A percentile compares a stretch with the other conserved stretches of the same genome.
Conservation (phyloP, 192 early-diverging fungal species). For the Gonapodya prolifera region DNA sequence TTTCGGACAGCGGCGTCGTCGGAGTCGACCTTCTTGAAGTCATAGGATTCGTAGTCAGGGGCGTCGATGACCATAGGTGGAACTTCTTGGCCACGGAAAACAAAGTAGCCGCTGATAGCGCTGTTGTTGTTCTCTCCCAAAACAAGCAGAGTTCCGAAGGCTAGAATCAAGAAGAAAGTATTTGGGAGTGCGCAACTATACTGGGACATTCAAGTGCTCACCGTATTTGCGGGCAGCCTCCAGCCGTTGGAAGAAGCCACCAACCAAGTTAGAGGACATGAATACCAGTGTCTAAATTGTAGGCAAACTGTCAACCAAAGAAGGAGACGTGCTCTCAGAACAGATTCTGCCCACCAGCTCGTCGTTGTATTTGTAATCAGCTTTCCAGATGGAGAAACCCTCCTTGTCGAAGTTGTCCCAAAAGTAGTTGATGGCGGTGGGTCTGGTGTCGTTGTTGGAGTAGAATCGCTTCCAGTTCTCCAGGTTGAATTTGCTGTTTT, state of each 20-base stretch:
- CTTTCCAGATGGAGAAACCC: conserved; percentile 85
- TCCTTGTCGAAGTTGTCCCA: conserved; percentile 80
- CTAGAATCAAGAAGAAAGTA: conserved; percentile 10
- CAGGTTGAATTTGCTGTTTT: conserved; percentile 45
- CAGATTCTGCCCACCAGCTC: conserved; percentile 37
- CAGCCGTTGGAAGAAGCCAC: conserved; percentile 86
- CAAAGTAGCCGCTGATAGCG: conserved; percentile 88
- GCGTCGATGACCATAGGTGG: conserved; percentile 68
- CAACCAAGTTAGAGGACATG: conserved; percentile 90
- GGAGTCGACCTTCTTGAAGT: conserved; percentile 62
- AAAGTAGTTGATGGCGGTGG: conserved; percentile 81
- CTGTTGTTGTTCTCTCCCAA: conserved; percentile 75
- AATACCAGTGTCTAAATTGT: conserved; percentile 44
- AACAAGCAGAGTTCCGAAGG: conserved; percentile 75
- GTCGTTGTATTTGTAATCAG: conserved; percentile 91
- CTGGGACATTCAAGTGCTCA: conserved; percentile 11
- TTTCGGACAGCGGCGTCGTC: conserved; percentile 45
- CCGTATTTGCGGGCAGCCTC: conserved; percentile 81
- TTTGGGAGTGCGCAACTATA: too few species aligned
- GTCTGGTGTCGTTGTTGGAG: conserved; percentile 88
- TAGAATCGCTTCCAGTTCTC: conserved; percentile 96
- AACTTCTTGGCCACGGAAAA: conserved; percentile 75
- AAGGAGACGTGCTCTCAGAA: too few species aligned
- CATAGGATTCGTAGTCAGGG: conserved; percentile 80
- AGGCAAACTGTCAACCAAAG: too few species aligned